Evolutionary conservation across 2,329 filamentous ascomycete genomes (phyloP).

Genomic region (Sclerotinia subarctica): DNA sequence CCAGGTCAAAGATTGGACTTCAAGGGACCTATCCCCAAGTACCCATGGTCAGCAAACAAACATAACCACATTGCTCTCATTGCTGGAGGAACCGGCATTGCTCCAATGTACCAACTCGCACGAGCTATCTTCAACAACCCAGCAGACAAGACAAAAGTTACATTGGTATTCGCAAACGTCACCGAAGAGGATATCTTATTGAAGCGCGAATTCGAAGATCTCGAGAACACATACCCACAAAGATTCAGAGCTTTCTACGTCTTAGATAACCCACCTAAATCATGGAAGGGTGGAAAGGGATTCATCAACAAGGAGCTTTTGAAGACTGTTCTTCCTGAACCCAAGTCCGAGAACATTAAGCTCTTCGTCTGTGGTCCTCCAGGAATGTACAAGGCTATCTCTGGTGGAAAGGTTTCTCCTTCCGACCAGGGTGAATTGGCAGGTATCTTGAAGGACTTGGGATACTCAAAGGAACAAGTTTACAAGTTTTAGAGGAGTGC

Average conservation of each 20-base stretch:
- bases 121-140: slow-evolving; percentile 95
- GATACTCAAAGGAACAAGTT: slow-evolving; percentile 83
- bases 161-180: slow-evolving; percentile 89
- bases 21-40: slow-evolving; percentile 96
- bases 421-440: slow-evolving; percentile 86
- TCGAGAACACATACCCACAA: slow-evolving; percentile 94
- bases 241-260: slow-evolving; percentile 95
- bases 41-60: slow-evolving; percentile 86
- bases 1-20: slow-evolving; percentile 81
- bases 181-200: slow-evolving; percentile 87
- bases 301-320: slow-evolving; percentile 86
- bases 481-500: slow-evolving; percentile 75
- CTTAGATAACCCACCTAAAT: slow-evolving; percentile 77
- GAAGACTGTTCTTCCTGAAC: slow-evolving; percentile 91
- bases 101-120: slow-evolving; percentile 94
- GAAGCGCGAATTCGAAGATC: slow-evolving; percentile 75
- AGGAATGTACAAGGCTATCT: slow-evolving; percentile 88
- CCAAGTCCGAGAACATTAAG: slow-evolving; percentile 90
- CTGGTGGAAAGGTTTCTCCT: slow-evolving; percentile 86
- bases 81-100: slow-evolving; percentile 95
- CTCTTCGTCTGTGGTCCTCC: slow-evolving; percentile 94
- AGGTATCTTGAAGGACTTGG: slow-evolving; percentile 77
- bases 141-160: slow-evolving; percentile 95
- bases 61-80: slow-evolving; percentile 84
- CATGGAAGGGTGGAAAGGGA: slow-evolving; percentile 74